Evolutionary conservation across 805 yeast species (phyloP), one percentile per base, ranked within the genome.

Genomic region (Barnettozyma siamensis): DNA sequence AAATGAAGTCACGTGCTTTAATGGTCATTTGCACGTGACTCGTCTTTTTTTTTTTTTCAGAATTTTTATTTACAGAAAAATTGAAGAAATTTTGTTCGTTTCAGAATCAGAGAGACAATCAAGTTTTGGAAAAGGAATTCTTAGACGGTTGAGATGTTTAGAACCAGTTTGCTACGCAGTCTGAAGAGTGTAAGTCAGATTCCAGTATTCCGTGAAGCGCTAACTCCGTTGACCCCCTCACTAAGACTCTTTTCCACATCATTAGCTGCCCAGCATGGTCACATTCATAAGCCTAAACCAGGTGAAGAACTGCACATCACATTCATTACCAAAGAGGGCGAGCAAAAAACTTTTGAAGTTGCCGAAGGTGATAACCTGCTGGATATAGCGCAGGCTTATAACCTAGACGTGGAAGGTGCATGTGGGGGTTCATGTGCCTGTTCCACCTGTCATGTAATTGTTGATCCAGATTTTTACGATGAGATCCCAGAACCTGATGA

Each of bases 401-500:
- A 89, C 54, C 64, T 93, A 43, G 99, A 93, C 51, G 89, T 93
- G 93, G 99, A 93, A 62, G 96, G 87, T 34, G 99, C 99, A 0
- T 93, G 99, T 65, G 99, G 99, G 18, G 99, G 98, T 4, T 88
- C 97, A 4, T 93, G 99, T 70, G 99, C 99, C 1, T 93, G 99
- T 62, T 88, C 97, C 5, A 93, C 99, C 0, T 93, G 99, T 60
- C 99, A 93, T 65, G 82, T 93, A 40, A 91, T 93, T 38, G 88
- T 93, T 31, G 99, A 93, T 60, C 98, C 99, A 1, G 96, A 84
- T 35, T 88, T 70, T 60, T 93, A 88, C 64, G 99, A 93, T 58
- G 75, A 68, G 37, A 76, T 93, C 49, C 95, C 93, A 9, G 98
- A 93, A 61, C 98, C 99, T 0, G 87, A 81, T 49, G 99, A 93